Evolutionary conservation across 495 filamentous ascomycete species (phyloP).

Genomic region (Eremomyces bilateralis): DNA sequence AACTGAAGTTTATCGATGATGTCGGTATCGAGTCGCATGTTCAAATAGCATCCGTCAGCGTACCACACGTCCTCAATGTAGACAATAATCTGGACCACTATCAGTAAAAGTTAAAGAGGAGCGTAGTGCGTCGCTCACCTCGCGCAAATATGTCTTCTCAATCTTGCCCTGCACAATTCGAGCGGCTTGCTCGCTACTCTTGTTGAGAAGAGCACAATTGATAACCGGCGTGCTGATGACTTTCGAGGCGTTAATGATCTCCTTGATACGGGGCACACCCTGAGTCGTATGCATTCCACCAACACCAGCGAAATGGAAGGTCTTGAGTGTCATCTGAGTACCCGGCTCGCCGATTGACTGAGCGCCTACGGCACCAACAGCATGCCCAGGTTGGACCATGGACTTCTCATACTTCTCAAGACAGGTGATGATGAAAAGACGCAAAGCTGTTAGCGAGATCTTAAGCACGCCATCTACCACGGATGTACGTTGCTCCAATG

Average conservation of each 20-base stretch:
- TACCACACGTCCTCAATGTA: slow-evolving; percentile 70
- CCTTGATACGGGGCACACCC: slow-evolving; percentile 97
- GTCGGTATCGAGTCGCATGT: slow-evolving; percentile 52
- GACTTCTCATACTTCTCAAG: slow-evolving; percentile 76
- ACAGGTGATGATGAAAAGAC: slow-evolving; percentile 59
- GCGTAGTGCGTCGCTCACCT: too few relatives aligned
- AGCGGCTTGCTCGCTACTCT: slow-evolving; percentile 46
- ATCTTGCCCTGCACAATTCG: slow-evolving; percentile 77
- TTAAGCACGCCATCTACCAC: slow-evolving; percentile 49
- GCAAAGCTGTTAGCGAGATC: slow-evolving; percentile 49
- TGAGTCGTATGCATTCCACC: slow-evolving; percentile 97
- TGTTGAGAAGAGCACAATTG: slow-evolving; percentile 54
- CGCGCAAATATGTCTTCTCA: slow-evolving; percentile 63
- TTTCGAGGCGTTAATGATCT: slow-evolving; percentile 96
- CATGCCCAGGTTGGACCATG: slow-evolving; percentile 80
- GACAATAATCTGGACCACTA: slow-evolving; percentile 46
- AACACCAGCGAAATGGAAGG: slow-evolving; percentile 99
- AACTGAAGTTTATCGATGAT: slow-evolving; percentile 60
- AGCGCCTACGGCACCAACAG: slow-evolving; percentile 91
- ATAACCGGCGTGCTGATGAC: slow-evolving; percentile 88
- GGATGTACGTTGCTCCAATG: background rate
- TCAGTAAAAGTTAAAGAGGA: too few relatives aligned
- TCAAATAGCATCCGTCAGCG: slow-evolving; percentile 46
- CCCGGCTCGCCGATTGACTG: slow-evolving; percentile 97
- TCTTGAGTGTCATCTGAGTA: slow-evolving; percentile 98